Evolutionary conservation across 352 stramenopile species (phyloP).

Genomic region (Globisporangium okanoganense): DNA sequence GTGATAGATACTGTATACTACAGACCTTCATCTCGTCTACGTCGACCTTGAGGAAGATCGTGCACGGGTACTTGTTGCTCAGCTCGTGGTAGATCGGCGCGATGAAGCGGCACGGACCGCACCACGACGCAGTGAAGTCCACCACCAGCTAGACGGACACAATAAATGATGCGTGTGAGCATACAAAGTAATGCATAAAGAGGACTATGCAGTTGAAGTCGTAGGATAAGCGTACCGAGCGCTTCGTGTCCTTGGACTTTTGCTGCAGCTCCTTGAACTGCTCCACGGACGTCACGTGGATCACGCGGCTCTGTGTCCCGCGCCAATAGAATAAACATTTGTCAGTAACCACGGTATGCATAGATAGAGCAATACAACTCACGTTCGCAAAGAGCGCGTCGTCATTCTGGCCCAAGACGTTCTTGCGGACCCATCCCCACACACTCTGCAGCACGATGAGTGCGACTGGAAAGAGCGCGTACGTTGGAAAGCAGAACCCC

Average conservation of each 20-base stretch:
- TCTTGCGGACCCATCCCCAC: conserved; percentile 72
- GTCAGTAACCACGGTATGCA: background rate
- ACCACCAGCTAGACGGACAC: conserved; percentile 52
- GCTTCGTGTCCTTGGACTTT: conserved; percentile 66
- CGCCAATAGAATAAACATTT: background rate
- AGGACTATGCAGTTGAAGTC: background rate
- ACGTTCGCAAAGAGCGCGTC: conserved; percentile 46
- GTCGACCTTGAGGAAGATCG: conserved; percentile 88
- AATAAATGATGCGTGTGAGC: background rate
- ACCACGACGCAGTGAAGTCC: conserved; percentile 89
- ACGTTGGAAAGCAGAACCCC: conserved; percentile 73
- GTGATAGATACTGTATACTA: background rate
- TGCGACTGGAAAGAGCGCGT: conserved; percentile 67
- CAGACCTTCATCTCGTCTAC: conserved; percentile 76
- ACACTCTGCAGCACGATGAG: conserved; percentile 63
- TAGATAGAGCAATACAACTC: conserved; percentile 1
- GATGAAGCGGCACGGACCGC: conserved; percentile 83
- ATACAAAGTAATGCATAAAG: background rate
- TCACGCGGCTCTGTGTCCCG: conserved; percentile 43
- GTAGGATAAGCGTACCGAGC: conserved; percentile 30
- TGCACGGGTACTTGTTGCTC: conserved; percentile 78
- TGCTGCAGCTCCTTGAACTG: conserved; percentile 71
- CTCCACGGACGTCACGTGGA: conserved; percentile 64
- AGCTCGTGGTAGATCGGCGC: conserved; percentile 83
- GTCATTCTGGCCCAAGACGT: conserved; percentile 54